Evolutionary conservation across 176 grass and related monocot species (phyloP).

Genomic region (Oryza coarctata): DNA sequence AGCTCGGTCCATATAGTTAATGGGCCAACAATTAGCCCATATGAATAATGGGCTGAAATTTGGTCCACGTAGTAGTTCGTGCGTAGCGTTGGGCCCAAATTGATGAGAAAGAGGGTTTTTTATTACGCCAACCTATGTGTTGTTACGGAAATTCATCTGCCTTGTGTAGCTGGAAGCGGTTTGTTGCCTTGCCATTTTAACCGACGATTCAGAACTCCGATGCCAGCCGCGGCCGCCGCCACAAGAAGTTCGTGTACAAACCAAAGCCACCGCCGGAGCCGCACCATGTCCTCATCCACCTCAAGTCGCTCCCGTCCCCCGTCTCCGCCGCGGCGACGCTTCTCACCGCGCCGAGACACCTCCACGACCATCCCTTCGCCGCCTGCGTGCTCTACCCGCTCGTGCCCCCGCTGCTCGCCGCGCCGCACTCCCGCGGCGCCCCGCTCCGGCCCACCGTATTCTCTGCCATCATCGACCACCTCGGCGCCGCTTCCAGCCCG

Average conservation of each 20-base stretch:
- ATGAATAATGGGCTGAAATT: background rate
- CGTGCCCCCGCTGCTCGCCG: conserved; percentile 53
- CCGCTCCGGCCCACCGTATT: conserved; percentile 59
- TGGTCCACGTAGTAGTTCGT: background rate
- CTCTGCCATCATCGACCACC: conserved; percentile 57
- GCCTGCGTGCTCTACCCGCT: conserved; percentile 71
- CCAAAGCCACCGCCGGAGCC: conserved; percentile 34
- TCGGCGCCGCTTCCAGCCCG: conserved; percentile 55
- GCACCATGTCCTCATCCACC: conserved; percentile 62
- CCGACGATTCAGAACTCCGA: background rate
- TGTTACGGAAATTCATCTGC: no score
- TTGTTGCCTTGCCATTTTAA: no score
- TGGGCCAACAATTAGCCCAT: background rate
- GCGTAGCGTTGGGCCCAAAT: no score
- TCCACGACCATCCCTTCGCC: conserved; percentile 66
- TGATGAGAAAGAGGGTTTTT: no score
- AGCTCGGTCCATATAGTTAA: background rate
- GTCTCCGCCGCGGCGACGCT: conserved; percentile 46
- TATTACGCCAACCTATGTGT: no score
- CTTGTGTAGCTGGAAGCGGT: no score
- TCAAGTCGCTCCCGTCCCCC: conserved; percentile 73
- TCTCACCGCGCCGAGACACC: conserved; percentile 44
- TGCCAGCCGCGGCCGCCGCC: conserved; percentile 25
- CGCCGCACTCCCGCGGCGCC: conserved; percentile 43
- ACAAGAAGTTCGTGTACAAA: conserved; percentile 32